Conservation (phyloP, 345 rosid genomes). For the Aquilaria sinensis region DNA sequence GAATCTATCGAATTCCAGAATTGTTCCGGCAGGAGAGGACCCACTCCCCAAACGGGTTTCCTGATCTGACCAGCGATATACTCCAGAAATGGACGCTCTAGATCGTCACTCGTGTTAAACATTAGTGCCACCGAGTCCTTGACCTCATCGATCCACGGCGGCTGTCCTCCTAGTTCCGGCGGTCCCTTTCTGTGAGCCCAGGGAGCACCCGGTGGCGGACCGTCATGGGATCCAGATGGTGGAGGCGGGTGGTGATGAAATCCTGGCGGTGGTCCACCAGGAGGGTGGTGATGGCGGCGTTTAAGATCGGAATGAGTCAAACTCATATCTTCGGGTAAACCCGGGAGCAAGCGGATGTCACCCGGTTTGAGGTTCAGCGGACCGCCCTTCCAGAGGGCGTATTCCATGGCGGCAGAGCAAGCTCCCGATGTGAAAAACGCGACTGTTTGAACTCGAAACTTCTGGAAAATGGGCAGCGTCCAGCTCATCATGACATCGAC, state of each 20-base stretch:
- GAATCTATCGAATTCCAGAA: constrained; percentile 21
- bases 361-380: constrained; percentile 25
- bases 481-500: constrained; percentile 38
- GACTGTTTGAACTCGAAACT: constrained; percentile 27
- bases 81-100: constrained; percentile 37
- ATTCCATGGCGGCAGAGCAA: constrained; percentile 39
- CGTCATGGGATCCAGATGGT: not conserved
- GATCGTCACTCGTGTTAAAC: constrained; percentile 36
- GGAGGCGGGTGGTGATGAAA: constrained; percentile 1
- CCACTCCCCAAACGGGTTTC: constrained; percentile 33
- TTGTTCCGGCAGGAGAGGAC: constrained; percentile 27
- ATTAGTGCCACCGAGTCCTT: constrained; percentile 25
- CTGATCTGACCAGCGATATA: constrained; percentile 21
- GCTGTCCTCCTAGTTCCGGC: constrained; percentile 28
- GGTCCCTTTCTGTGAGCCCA: constrained; percentile 16
- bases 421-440: constrained; percentile 43
- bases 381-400: constrained; percentile 31
- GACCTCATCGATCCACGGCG: constrained; percentile 35
- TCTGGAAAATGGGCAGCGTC: constrained; percentile 20
- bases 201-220: not conserved
- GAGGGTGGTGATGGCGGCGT: constrained; percentile 8
- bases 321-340: constrained; percentile 36
- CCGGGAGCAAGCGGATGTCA: constrained; percentile 30
- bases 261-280: constrained; percentile 11
- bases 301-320: constrained; percentile 30